A percentile compares a stretch with the other conserved stretches of the same genome.
These are phyloP conservation scores for Scenedesmus sp. DNA, from an alignment of 163 green algal species.

Conservation along the genomic window DNA sequence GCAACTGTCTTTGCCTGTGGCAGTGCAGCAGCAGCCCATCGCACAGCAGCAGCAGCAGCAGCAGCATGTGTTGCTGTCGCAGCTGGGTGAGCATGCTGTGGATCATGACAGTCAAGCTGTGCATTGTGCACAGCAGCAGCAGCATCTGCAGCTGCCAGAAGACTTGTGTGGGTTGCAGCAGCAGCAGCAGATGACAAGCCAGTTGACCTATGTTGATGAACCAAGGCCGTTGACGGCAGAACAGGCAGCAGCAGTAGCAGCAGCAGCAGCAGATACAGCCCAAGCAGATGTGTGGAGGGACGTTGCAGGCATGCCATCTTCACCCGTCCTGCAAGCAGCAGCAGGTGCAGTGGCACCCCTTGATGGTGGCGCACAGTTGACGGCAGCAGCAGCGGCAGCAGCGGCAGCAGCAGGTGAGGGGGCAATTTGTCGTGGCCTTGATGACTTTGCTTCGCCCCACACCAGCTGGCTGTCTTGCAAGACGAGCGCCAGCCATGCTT, in stretches of 20 bases:
- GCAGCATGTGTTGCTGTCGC: background rate
- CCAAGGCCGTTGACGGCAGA: background rate
- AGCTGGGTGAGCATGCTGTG: background rate
- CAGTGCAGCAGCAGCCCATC: background rate
- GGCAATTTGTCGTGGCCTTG: background rate
- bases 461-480: conserved; percentile 49
- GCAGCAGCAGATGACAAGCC: background rate
- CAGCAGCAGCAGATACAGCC: background rate
- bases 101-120: background rate
- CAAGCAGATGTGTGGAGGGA: background rate
- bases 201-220: background rate
- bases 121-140: background rate
- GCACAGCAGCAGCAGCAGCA: conserved; percentile 35
- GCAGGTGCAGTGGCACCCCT: background rate
- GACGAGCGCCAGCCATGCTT: conserved; percentile 28
- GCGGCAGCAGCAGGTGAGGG: background rate
- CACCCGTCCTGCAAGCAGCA: background rate
- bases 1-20: background rate
- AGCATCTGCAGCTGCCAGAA: conserved; percentile 2
- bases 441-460: conserved; percentile 34
- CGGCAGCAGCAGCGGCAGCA: background rate
- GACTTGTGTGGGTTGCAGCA: background rate
- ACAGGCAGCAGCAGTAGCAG: conserved; percentile 14
- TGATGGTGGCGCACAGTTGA: background rate
- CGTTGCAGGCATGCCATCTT: background rate